Percentiles rank a stretch among this genome's conserved stretches.
Evolutionary conservation across 345 rosid genomes (phyloP).

Genomic region (Chamaenerion angustifolium): DNA sequence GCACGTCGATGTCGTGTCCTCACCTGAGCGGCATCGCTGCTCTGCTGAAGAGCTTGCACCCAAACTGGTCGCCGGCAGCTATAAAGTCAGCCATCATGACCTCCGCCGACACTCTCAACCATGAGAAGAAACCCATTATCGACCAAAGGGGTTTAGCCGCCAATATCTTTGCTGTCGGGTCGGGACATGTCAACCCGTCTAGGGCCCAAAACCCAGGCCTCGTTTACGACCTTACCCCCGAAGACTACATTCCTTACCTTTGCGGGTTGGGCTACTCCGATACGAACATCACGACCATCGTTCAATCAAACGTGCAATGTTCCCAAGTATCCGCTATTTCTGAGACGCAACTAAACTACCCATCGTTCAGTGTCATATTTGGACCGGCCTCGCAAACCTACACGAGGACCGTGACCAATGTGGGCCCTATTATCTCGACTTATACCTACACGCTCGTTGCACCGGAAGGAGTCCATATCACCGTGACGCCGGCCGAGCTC

Average conservation of each 20-base stretch:
- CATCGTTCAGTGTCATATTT: slow-evolving; percentile 29
- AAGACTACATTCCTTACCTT: slow-evolving; percentile 29
- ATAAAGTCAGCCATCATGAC: slow-evolving; percentile 40
- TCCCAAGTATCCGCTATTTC: slow-evolving; percentile 6
- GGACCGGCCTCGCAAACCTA: slow-evolving; percentile 21
- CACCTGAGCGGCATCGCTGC: slow-evolving; percentile 40
- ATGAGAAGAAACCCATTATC: slow-evolving; percentile 16
- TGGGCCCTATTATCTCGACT: slow-evolving; percentile 19
- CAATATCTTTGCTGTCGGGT: slow-evolving; percentile 23
- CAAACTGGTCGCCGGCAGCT: slow-evolving; percentile 42
- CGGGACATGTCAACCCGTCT: slow-evolving; percentile 42
- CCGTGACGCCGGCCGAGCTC: slow-evolving; percentile 18
- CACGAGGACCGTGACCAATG: slow-evolving; percentile 33
- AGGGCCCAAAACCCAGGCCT: slow-evolving; percentile 34
- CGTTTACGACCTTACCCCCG: slow-evolving; percentile 26
- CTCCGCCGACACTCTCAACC: slow-evolving; percentile 21
- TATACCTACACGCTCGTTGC: slow-evolving; percentile 14
- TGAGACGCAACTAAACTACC: slow-evolving; percentile 26
- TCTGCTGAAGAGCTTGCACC: slow-evolving; percentile 23
- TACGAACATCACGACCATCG: slow-evolving; percentile 10
- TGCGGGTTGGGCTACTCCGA: slow-evolving; percentile 24
- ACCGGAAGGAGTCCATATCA: slow-evolving; percentile 21
- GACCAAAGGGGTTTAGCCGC: slow-evolving; percentile 23
- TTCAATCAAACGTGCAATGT: slow-evolving; percentile 9
- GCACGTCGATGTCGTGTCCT: slow-evolving; percentile 51